Percentiles rank a stretch among this genome's conserved stretches.
Evolutionary conservation across 495 filamentous ascomycete genomes (phyloP).

Genomic region (Achaetomiella virescens): DNA sequence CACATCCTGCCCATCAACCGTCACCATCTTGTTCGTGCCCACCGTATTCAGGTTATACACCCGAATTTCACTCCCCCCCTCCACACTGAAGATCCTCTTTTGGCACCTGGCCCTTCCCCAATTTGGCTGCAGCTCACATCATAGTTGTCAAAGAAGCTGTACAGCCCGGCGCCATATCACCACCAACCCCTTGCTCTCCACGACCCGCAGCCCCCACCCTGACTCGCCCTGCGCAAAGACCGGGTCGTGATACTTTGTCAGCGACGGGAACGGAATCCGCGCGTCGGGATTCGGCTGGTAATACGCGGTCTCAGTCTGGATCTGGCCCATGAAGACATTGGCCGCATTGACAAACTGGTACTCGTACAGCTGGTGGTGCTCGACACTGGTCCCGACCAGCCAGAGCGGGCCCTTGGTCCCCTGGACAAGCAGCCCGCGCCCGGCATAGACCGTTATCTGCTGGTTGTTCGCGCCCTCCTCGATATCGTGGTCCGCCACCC

Average conservation of each 20-base stretch:
- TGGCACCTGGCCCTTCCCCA: constrained; percentile 52
- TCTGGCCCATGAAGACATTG: constrained; percentile 61
- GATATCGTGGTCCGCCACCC: constrained; percentile 70
- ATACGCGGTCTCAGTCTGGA: constrained; percentile 76
- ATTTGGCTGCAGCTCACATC: constrained; percentile 30
- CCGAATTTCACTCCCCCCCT: constrained; percentile 32
- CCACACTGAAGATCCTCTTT: constrained; percentile 53
- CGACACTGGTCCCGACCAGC: constrained; percentile 49
- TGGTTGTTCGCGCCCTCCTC: constrained; percentile 52
- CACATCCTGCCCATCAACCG: constrained; percentile 42
- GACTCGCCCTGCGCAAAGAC: constrained; percentile 49
- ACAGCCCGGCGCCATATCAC: constrained; percentile 64
- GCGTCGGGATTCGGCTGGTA: constrained; percentile 66
- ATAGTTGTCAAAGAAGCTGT: constrained; percentile 55
- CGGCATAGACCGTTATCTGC: constrained; percentile 64
- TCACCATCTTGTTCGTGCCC: constrained; percentile 39
- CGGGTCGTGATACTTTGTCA: constrained; percentile 61
- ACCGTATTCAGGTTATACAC: constrained; percentile 51
- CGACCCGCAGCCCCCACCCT: constrained; percentile 50
- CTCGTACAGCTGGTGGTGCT: constrained; percentile 73
- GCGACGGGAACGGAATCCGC: constrained; percentile 54
- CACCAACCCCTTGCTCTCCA: constrained; percentile 47
- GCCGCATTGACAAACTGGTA: constrained; percentile 65
- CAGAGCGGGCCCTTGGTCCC: constrained; percentile 49
- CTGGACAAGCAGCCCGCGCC: constrained; percentile 61